phyloP scores from a whole-genome alignment of 192 early-diverging fungal species.

The Backusella macrospora region DNA sequence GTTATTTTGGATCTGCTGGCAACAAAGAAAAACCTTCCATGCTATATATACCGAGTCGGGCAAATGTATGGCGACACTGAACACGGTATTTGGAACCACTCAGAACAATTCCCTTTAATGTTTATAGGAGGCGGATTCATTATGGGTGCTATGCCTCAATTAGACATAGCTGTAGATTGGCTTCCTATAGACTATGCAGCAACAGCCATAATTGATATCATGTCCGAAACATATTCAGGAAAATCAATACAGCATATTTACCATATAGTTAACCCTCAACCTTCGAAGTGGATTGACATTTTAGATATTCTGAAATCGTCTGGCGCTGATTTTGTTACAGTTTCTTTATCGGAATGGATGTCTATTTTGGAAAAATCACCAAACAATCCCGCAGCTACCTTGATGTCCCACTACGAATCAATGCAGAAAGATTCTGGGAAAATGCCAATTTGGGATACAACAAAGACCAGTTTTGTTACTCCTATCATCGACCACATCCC shows the following conservation, averaged over 20 bases:
- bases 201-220: conserved; percentile 26
- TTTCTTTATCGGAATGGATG: conserved; percentile 25
- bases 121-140: conserved; percentile 22
- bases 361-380: conserved; percentile 13
- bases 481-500: not conserved
- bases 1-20: conserved; percentile 18
- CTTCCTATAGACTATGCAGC: conserved; percentile 34
- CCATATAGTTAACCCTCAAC: conserved; percentile 36
- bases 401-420: conserved; percentile 19
- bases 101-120: conserved; percentile 35
- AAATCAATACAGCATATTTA: not conserved
- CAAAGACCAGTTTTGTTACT: not conserved
- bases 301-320: conserved; percentile 8
- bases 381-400: conserved; percentile 27
- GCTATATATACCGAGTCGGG: conserved; percentile 30
- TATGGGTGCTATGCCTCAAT: conserved; percentile 29
- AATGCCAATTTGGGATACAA: conserved; percentile 28
- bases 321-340: conserved; percentile 22
- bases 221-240: conserved; percentile 13
- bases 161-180: conserved; percentile 29
- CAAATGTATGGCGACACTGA: conserved; percentile 36
- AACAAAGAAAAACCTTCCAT: conserved; percentile 25
- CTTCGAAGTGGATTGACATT: conserved; percentile 19
- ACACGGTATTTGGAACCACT: conserved; percentile 37
- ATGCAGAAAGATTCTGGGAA: not conserved